Evolutionary conservation across 2,329 filamentous ascomycete genomes (phyloP).

Genomic region (Alternaria brassicicola): DNA sequence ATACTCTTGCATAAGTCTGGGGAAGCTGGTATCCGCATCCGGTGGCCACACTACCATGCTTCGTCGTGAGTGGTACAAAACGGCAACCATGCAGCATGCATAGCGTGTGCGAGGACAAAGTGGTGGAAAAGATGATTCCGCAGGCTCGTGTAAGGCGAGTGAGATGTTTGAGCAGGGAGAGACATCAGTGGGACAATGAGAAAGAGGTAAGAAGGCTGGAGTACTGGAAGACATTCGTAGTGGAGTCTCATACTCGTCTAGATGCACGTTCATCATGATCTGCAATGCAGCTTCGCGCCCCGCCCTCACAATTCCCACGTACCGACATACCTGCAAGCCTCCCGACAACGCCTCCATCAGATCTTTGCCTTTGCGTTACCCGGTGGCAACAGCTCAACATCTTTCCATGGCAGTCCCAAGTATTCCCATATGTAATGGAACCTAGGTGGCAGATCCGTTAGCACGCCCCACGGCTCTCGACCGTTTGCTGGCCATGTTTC

Average conservation of each 20-base stretch:
- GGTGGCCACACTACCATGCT: conserved; percentile 15
- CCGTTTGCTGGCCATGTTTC: conserved; percentile 18
- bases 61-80: conserved; percentile 24
- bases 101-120: conserved; percentile 5
- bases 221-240: conserved; percentile 1
- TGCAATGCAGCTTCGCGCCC: neutral
- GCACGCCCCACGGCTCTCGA: conserved; percentile 4
- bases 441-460: conserved; percentile 46
- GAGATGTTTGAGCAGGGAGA: neutral
- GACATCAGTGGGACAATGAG: neutral
- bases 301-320: neutral
- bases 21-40: conserved; percentile 29
- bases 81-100: conserved; percentile 18
- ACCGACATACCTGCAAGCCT: neutral
- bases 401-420: conserved; percentile 65
- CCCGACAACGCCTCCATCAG: conserved; percentile 18
- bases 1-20: conserved; percentile 16
- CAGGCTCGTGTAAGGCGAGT: neutral
- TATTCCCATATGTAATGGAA: conserved; percentile 73
- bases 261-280: neutral
- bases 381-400: conserved; percentile 56
- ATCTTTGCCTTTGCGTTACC: conserved; percentile 36
- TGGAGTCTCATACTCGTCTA: conserved; percentile 6
- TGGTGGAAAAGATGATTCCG: neutral
- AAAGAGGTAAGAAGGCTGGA: neutral